These are phyloP conservation scores for Penicillium soppii DNA, from an alignment of 495 filamentous ascomycete genomes.

Conservation along the genomic window DNA sequence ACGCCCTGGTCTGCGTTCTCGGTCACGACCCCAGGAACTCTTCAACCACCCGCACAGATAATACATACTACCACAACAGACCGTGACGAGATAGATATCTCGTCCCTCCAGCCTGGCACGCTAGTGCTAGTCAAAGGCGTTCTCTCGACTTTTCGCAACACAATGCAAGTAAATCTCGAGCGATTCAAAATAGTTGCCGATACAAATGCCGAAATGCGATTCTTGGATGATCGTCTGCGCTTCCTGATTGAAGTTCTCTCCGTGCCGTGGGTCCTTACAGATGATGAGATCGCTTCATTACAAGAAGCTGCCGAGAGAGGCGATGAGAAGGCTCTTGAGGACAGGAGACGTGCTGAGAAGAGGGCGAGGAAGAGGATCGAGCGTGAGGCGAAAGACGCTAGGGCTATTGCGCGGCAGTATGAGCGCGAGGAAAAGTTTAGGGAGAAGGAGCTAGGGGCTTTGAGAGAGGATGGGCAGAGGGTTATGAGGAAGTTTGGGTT, in stretches of 20 bases:
- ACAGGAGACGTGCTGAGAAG: constrained; percentile 38
- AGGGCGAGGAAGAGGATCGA: constrained; percentile 34
- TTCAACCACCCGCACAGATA: background rate
- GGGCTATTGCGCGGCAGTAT: constrained; percentile 36
- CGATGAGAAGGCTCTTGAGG: constrained; percentile 37
- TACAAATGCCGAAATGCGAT: constrained; percentile 74
- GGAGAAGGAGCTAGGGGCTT: constrained; percentile 31
- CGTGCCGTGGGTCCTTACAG: constrained; percentile 64
- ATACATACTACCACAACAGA: constrained; percentile 5
- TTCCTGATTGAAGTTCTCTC: constrained; percentile 65
- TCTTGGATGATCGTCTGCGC: constrained; percentile 65
- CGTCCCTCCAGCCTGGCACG: constrained; percentile 59
- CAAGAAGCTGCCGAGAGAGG: constrained; percentile 48
- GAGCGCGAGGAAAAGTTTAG: constrained; percentile 41
- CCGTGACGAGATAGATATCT: constrained; percentile 34
- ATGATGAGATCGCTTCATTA: constrained; percentile 53
- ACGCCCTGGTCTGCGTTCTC: constrained; percentile 2
- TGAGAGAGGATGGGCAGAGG: constrained; percentile 32
- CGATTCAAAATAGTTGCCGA: constrained; percentile 57
- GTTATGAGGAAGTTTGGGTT: constrained; percentile 31
- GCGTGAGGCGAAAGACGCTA: constrained; percentile 35
- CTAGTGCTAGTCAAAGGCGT: constrained; percentile 78
- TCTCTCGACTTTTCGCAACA: constrained; percentile 59
- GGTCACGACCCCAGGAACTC: background rate
- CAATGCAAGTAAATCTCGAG: constrained; percentile 67